phyloP scores from a whole-genome alignment of 805 yeast species.

The Schwanniomyces sp. region DNA sequence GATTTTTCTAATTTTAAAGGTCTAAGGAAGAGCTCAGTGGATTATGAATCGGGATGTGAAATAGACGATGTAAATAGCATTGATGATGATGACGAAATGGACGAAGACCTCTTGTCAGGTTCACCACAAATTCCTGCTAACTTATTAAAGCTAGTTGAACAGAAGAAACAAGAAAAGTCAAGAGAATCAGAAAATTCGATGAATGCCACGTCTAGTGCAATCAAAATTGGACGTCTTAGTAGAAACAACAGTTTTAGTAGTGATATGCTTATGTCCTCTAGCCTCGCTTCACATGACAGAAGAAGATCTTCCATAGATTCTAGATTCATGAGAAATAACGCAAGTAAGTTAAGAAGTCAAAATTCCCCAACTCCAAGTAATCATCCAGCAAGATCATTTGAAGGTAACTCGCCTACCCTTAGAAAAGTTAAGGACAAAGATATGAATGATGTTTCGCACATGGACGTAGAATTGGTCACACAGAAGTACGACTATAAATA shows the following conservation, averaged over 20 bases:
- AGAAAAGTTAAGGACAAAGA: slow-evolving; percentile 3
- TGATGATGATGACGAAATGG: slow-evolving; percentile 45
- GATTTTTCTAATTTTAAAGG: slow-evolving; percentile 1
- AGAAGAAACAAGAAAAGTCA: slow-evolving; percentile 38
- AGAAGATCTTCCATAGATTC: slow-evolving; percentile 35
- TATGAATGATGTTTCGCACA: neutral
- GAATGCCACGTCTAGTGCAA: slow-evolving; percentile 24
- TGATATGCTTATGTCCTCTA: slow-evolving; percentile 16
- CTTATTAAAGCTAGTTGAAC: slow-evolving; percentile 54
- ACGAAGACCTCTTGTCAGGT: slow-evolving; percentile 50
- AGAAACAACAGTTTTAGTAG: slow-evolving; percentile 22
- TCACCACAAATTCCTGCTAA: slow-evolving; percentile 72
- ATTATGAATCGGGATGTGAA: slow-evolving; percentile 19
- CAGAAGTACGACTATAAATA: slow-evolving; percentile 32
- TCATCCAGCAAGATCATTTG: slow-evolving; percentile 2
- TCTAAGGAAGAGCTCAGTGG: slow-evolving; percentile 7
- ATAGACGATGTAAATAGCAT: slow-evolving; percentile 23
- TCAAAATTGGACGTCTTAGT: slow-evolving; percentile 16
- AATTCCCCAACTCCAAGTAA: neutral
- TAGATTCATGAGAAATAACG: slow-evolving; percentile 21
- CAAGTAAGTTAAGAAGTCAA: slow-evolving; percentile 15
- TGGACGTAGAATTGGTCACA: slow-evolving; percentile 13
- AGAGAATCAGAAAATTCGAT: slow-evolving; percentile 26
- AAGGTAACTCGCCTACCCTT: neutral
- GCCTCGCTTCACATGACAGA: slow-evolving; percentile 19